Percentiles rank a stretch among this genome's conserved stretches.
phyloP scores from a whole-genome alignment of 73 alveolate genomes.

The Effrenium voratum region DNA sequence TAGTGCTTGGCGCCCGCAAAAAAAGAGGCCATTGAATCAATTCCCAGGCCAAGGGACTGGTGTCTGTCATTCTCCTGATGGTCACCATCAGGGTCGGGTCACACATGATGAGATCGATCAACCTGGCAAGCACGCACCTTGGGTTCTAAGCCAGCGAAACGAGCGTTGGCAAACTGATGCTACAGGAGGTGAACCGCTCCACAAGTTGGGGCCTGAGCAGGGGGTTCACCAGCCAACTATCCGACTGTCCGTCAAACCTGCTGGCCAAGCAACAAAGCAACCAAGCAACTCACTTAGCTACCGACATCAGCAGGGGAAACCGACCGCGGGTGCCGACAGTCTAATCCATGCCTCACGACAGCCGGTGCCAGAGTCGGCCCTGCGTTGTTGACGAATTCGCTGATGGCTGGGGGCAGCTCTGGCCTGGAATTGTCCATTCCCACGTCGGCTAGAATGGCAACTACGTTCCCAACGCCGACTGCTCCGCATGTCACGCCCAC shows the following conservation, averaged over 20 bases:
- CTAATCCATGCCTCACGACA: slow-evolving; percentile 75
- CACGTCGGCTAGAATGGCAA: not conserved
- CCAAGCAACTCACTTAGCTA: too few relatives aligned
- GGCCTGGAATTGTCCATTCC: not conserved
- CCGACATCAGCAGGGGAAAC: too few relatives aligned
- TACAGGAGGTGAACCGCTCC: too few relatives aligned
- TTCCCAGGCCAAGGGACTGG: slow-evolving; percentile 1
- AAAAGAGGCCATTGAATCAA: not conserved
- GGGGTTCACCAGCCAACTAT: too few relatives aligned
- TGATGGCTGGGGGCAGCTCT: slow-evolving; percentile 51
- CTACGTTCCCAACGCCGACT: not conserved
- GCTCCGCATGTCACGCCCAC: not conserved
- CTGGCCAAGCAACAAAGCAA: too few relatives aligned
- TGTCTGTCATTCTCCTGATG: slow-evolving; percentile 57
- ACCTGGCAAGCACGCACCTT: not conserved
- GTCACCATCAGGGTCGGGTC: slow-evolving; percentile 75
- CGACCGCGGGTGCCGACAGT: too few relatives aligned
- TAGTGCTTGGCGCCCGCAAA: not conserved
- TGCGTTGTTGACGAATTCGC: slow-evolving; percentile 39
- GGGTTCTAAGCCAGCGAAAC: too few relatives aligned
- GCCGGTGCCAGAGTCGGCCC: slow-evolving; percentile 73
- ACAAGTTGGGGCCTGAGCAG: too few relatives aligned
- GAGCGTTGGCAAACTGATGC: too few relatives aligned
- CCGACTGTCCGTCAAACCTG: too few relatives aligned
- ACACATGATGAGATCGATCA: slow-evolving; percentile 45